Conservation (phyloP, 2,329 filamentous ascomycete species). For the Diaporthe ampelina region DNA sequence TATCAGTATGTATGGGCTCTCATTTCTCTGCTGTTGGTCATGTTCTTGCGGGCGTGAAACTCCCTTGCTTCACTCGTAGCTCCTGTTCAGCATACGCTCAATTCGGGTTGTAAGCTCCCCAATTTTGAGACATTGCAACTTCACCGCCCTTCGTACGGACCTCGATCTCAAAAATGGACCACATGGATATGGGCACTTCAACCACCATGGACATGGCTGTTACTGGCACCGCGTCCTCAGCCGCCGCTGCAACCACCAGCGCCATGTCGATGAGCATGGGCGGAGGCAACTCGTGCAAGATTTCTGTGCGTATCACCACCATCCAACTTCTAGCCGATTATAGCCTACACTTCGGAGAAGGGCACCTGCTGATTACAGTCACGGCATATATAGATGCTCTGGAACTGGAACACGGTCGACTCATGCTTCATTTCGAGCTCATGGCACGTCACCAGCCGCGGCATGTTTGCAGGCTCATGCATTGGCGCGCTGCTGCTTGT, state of each 20-base stretch:
- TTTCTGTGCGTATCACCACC: background rate
- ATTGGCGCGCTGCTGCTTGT: slow-evolving; percentile 72
- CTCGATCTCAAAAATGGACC: background rate
- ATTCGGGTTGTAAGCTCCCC: background rate
- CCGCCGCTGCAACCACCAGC: slow-evolving; percentile 21
- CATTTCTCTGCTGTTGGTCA: background rate
- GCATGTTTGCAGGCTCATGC: slow-evolving; percentile 73
- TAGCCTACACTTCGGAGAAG: background rate
- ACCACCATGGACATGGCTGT: slow-evolving; percentile 24
- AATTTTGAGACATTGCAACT: slow-evolving; percentile 2
- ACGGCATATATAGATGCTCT: slow-evolving; percentile 55
- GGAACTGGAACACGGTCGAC: slow-evolving; percentile 70
- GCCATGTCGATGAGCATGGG: slow-evolving; percentile 31
- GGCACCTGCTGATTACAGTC: background rate
- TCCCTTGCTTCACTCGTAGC: background rate
- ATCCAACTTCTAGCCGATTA: too few relatives aligned
- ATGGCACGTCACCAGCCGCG: slow-evolving; percentile 70
- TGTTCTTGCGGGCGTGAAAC: too few relatives aligned
- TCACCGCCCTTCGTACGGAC: background rate
- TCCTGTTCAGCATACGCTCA: background rate
- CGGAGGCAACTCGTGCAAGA: slow-evolving; percentile 23
- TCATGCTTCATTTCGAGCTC: slow-evolving; percentile 67
- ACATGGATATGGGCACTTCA: slow-evolving; percentile 7
- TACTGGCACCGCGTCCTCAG: background rate
- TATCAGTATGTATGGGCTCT: background rate